Conservation (phyloP, 2,329 filamentous ascomycete genomes). For the Geosmithia flava region DNA sequence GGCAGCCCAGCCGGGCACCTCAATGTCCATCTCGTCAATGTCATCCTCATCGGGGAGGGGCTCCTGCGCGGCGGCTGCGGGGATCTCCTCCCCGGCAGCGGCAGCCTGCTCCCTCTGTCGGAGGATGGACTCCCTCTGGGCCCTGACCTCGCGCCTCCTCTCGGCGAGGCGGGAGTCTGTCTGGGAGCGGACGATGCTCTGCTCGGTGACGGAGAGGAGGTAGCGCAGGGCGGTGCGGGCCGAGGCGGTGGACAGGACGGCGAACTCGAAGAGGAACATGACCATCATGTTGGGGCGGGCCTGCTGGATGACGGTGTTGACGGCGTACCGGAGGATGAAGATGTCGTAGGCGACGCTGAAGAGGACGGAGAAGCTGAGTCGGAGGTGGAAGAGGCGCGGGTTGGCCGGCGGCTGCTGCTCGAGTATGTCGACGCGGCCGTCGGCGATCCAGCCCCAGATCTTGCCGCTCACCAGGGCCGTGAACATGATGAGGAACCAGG, state of each 20-base stretch:
- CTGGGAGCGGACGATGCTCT: slow-evolving; percentile 62
- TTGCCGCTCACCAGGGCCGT: slow-evolving; percentile 84
- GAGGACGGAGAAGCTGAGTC: slow-evolving; percentile 66
- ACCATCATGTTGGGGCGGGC: slow-evolving; percentile 98
- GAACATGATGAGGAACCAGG: slow-evolving; percentile 95
- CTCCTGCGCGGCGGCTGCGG: slow-evolving; percentile 19
- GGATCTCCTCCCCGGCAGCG: slow-evolving; percentile 46
- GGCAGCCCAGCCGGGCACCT: slow-evolving; percentile 91
- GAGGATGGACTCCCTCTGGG: slow-evolving; percentile 39
- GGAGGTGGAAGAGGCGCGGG: slow-evolving; percentile 74
- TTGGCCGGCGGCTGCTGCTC: slow-evolving; percentile 92
- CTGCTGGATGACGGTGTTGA: slow-evolving; percentile 73
- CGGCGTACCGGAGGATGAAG: slow-evolving; percentile 68
- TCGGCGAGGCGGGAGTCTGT: slow-evolving; percentile 56
- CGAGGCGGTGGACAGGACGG: slow-evolving; percentile 70
- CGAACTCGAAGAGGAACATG: slow-evolving; percentile 98
- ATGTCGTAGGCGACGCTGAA: slow-evolving; percentile 71
- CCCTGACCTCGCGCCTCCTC: slow-evolving; percentile 54
- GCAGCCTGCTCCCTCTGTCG: slow-evolving; percentile 33
- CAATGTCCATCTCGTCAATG: slow-evolving; percentile 85
- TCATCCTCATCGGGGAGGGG: slow-evolving; percentile 56
- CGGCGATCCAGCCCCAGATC: slow-evolving; percentile 97
- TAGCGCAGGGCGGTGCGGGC: slow-evolving; percentile 72
- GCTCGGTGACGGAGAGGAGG: slow-evolving; percentile 63
- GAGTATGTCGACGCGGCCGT: slow-evolving; percentile 83